These are phyloP conservation scores for Penicillium sp. DNA, from an alignment of 2,329 filamentous ascomycete genomes.

Conservation along the genomic window DNA sequence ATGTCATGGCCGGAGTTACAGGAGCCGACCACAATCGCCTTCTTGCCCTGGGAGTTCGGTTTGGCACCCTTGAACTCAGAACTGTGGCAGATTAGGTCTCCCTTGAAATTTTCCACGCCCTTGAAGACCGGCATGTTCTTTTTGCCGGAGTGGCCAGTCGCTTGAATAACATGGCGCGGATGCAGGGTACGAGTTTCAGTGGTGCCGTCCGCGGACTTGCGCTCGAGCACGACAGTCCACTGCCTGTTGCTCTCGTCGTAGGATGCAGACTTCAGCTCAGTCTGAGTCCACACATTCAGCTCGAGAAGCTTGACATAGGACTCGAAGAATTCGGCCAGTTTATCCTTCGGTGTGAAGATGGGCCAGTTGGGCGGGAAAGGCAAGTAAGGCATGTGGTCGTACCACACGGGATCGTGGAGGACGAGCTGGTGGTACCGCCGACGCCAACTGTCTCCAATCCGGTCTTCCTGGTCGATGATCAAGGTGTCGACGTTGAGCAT, in stretches of 20 bases:
- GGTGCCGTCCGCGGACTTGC: slow-evolving; percentile 40
- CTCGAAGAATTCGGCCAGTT: slow-evolving; percentile 69
- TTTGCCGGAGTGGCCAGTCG: slow-evolving; percentile 69
- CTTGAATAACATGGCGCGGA: slow-evolving; percentile 66
- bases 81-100: slow-evolving; percentile 62
- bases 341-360: slow-evolving; percentile 71
- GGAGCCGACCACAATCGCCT: slow-evolving; percentile 66
- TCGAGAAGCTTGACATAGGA: slow-evolving; percentile 66
- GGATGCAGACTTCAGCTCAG: slow-evolving; percentile 49
- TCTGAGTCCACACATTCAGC: slow-evolving; percentile 66
- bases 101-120: slow-evolving; percentile 58
- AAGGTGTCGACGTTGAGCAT: slow-evolving; percentile 59
- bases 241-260: slow-evolving; percentile 53
- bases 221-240: slow-evolving; percentile 59
- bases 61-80: slow-evolving; percentile 60
- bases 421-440: slow-evolving; percentile 65
- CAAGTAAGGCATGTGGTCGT: slow-evolving; percentile 61
- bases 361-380: slow-evolving; percentile 67
- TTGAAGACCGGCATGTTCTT: slow-evolving; percentile 55
- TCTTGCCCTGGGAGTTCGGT: slow-evolving; percentile 54
- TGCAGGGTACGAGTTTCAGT: slow-evolving; percentile 57
- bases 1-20: slow-evolving; percentile 72
- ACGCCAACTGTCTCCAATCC: slow-evolving; percentile 66
- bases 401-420: slow-evolving; percentile 66
- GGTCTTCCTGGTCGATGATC: slow-evolving; percentile 60